Conservation (phyloP, 148 eudicot genomes). For the Persicaria maculosa region DNA sequence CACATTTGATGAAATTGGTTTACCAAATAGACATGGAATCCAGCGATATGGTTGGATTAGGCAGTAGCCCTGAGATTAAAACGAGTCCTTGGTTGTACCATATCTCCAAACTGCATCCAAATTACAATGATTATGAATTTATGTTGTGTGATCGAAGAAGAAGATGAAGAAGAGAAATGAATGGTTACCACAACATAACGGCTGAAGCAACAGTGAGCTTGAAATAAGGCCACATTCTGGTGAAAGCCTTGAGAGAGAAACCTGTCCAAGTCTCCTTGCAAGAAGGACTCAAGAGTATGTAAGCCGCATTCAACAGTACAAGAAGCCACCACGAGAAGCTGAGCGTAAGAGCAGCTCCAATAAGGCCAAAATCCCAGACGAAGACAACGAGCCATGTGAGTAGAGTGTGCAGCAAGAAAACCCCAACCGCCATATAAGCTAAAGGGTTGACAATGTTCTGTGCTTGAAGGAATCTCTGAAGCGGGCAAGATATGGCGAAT, state of each 20-base stretch:
- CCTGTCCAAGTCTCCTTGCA: conserved; percentile 34
- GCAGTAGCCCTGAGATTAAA: conserved; percentile 27
- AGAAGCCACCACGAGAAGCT: conserved; percentile 40
- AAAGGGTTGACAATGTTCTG: conserved; percentile 32
- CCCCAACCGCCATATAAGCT: conserved; percentile 26
- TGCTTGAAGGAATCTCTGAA: conserved; percentile 29
- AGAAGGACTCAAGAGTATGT: conserved; percentile 21
- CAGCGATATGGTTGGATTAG: conserved; percentile 24
- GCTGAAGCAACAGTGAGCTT: conserved; percentile 30
- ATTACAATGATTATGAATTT: background rate
- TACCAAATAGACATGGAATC: conserved; percentile 34
- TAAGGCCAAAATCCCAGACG: conserved; percentile 24
- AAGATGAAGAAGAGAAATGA: background rate
- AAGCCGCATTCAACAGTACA: conserved; percentile 17
- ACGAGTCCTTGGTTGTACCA: conserved; percentile 26
- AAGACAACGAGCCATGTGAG: conserved; percentile 22
- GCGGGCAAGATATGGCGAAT: conserved; percentile 24
- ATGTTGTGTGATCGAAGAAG: no score
- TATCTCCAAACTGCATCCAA: conserved; percentile 26
- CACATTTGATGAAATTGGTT: background rate
- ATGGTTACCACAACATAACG: conserved; percentile 27
- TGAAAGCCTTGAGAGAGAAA: conserved; percentile 24
- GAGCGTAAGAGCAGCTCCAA: conserved; percentile 24
- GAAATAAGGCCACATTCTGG: conserved; percentile 23
- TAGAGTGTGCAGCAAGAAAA: conserved; percentile 17